Conservation (phyloP, 495 filamentous ascomycete genomes). For the Podospora pseudopauciseta region DNA sequence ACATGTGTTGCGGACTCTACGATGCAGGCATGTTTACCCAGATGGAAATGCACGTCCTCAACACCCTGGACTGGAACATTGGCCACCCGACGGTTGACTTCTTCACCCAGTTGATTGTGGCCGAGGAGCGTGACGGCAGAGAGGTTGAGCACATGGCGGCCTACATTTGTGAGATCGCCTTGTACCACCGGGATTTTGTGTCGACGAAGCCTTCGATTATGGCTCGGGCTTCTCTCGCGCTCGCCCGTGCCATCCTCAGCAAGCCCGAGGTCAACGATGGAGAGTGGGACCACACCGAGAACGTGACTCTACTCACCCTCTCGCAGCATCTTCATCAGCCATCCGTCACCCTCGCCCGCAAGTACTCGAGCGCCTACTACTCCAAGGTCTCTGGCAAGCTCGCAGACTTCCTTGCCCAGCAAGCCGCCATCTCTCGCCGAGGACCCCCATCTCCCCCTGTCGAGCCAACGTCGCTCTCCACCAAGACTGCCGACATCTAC, state of each 20-base stretch:
- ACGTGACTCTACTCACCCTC: constrained; percentile 71
- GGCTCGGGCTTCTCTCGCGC: constrained; percentile 78
- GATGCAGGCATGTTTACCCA: constrained; percentile 99
- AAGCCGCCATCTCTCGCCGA: constrained; percentile 66
- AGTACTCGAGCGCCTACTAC: constrained; percentile 78
- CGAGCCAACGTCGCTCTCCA: constrained; percentile 44
- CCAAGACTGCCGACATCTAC: constrained; percentile 57
- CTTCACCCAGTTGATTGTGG: constrained; percentile 75
- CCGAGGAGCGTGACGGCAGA: constrained; percentile 66
- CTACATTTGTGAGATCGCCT: constrained; percentile 88
- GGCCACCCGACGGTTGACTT: constrained; percentile 93
- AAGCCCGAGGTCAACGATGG: constrained; percentile 69
- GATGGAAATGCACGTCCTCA: constrained; percentile 99
- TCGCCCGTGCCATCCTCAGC: constrained; percentile 82
- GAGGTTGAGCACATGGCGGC: constrained; percentile 92
- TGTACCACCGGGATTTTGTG: constrained; percentile 96
- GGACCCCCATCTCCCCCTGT: constrained; percentile 66
- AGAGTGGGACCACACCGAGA: constrained; percentile 79
- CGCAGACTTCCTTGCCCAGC: constrained; percentile 79
- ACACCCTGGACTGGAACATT: constrained; percentile 94
- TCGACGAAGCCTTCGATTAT: constrained; percentile 84
- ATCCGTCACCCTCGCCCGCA: constrained; percentile 78
- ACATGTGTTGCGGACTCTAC: constrained; percentile 98
- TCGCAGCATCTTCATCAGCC: constrained; percentile 86
- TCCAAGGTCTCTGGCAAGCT: constrained; percentile 78